Evolutionary conservation across 2,329 filamentous ascomycete genomes (phyloP), one percentile per base, ranked within the genome.

Genomic region (Nigrospora oryzae): DNA sequence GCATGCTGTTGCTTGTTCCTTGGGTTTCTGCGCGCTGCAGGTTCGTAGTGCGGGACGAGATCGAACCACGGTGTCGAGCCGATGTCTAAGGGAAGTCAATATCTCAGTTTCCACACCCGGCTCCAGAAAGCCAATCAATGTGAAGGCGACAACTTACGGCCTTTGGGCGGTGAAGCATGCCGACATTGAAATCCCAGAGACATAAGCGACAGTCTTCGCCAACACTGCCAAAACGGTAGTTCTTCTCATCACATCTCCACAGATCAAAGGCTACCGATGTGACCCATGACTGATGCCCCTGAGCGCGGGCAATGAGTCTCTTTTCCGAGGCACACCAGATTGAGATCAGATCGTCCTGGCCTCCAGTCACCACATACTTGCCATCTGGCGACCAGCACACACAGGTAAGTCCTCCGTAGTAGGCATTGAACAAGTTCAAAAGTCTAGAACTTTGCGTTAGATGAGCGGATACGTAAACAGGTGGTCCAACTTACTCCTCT

Each of bases 321-420:
- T 81, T 82, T 57, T 97, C 93, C 36, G 82, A 77, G 34, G 95
- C 74, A 14, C 84, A 93, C 93, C 93, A 98, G 54, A 98, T 96
- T 1, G 89, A 94, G 12, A 98, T 86, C 11, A 97, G 71, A 61
- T 98, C 93, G 62, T 98, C 93, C 65, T 97, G 91, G 5, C 93
- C 90, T 43, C 93, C 93, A 0, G 93, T 96, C 15, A 98, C 73
- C 42, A 98, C 83, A 63, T 97, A 98, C 61, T 94, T 91, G 42
- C 89, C 90, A 59, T 98, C 93, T 11, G 93, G 93, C 7, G 91
- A 96, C 93, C 93, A 98, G 66, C 89, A 95, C 2, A 96, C 89
- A 59, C 89, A 95, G 38, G 86, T 86, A 49, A 98, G 75, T 3
- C 89, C 91, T 39, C 93, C 93, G 57, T 96, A 98, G 68, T 96